A percentile compares a stretch with the other conserved stretches of the same genome.
These are phyloP conservation scores for Mytilinidion resinicola DNA, from an alignment of 495 filamentous ascomycete genomes.

Conservation along the genomic window DNA sequence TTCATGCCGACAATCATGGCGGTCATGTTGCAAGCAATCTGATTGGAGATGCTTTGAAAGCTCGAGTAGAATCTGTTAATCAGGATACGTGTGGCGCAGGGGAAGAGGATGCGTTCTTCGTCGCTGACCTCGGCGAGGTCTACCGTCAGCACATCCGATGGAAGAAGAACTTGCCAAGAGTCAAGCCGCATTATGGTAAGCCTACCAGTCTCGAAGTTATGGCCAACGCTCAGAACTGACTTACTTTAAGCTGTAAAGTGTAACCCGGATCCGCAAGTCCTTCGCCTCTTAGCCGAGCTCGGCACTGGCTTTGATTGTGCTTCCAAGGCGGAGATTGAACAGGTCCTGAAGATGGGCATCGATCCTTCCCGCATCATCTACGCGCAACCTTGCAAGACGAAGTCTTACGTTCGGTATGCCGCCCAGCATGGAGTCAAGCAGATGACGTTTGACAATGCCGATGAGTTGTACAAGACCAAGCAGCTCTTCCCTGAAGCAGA, in stretches of 20 bases:
- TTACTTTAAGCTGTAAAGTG: constrained; percentile 85
- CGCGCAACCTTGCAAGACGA: constrained; percentile 98
- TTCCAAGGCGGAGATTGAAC: constrained; percentile 92
- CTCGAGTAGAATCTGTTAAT: constrained; percentile 74
- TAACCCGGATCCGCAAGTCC: constrained; percentile 85
- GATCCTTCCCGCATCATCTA: constrained; percentile 95
- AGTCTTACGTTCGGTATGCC: constrained; percentile 90
- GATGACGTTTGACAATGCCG: constrained; percentile 98
- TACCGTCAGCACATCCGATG: constrained; percentile 98
- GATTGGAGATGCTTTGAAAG: constrained; percentile 73
- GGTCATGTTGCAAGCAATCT: constrained; percentile 38
- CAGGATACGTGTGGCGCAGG: constrained; percentile 78
- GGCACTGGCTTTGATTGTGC: constrained; percentile 98
- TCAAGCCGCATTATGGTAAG: constrained; percentile 95
- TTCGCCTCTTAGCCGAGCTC: constrained; percentile 77
- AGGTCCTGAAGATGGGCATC: constrained; percentile 75
- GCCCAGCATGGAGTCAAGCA: constrained; percentile 79
- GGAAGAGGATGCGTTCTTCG: constrained; percentile 95
- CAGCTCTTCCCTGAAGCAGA: constrained; percentile 81
- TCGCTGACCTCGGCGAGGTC: constrained; percentile 95
- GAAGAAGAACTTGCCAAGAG: constrained; percentile 87
- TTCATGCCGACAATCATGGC: constrained; percentile 24
- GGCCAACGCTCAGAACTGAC: constrained; percentile 6
- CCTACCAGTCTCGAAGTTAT: neutral
- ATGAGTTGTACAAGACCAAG: constrained; percentile 97